phyloP scores from a whole-genome alignment of 1,284 basidiomycete genomes.

The Naganishia sp. region DNA sequence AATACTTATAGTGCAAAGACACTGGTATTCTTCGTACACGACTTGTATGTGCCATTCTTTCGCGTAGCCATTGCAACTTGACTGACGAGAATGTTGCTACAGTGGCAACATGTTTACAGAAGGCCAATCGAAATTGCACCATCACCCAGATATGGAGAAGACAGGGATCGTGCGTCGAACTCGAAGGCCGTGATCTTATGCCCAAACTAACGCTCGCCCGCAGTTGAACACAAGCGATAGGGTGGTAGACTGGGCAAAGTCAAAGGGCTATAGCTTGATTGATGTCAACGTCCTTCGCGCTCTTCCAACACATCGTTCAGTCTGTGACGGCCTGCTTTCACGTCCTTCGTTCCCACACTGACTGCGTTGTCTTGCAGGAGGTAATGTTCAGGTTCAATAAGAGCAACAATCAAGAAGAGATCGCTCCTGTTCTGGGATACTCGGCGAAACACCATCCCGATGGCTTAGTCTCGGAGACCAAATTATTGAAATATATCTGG shows the following conservation, averaged over 20 bases:
- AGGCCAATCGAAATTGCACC: constrained; percentile 16
- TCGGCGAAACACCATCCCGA: constrained; percentile 15
- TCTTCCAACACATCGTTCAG: constrained; percentile 58
- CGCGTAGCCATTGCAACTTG: no score
- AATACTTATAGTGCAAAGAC: constrained; percentile 58
- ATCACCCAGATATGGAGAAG: constrained; percentile 26
- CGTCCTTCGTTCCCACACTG: neutral
- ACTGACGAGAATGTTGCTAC: neutral
- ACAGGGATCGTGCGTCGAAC: constrained; percentile 14
- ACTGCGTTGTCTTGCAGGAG: neutral
- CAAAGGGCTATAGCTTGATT: constrained; percentile 69
- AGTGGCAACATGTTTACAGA: constrained; percentile 27
- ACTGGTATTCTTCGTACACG: constrained; percentile 80
- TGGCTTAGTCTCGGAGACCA: constrained; percentile 38
- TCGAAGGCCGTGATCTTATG: constrained; percentile 1
- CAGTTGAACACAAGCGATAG: constrained; percentile 83
- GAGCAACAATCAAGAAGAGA: constrained; percentile 55
- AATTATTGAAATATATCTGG: constrained; percentile 82
- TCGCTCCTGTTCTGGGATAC: constrained; percentile 47
- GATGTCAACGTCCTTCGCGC: constrained; percentile 84
- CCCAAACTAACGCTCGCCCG: neutral
- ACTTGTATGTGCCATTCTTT: constrained; percentile 66
- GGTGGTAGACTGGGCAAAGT: constrained; percentile 73
- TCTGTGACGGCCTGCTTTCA: constrained; percentile 29
- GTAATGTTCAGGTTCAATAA: constrained; percentile 35